phyloP scores from a whole-genome alignment of 371 early-diverging fungal genomes.

The Mucor indicus region DNA sequence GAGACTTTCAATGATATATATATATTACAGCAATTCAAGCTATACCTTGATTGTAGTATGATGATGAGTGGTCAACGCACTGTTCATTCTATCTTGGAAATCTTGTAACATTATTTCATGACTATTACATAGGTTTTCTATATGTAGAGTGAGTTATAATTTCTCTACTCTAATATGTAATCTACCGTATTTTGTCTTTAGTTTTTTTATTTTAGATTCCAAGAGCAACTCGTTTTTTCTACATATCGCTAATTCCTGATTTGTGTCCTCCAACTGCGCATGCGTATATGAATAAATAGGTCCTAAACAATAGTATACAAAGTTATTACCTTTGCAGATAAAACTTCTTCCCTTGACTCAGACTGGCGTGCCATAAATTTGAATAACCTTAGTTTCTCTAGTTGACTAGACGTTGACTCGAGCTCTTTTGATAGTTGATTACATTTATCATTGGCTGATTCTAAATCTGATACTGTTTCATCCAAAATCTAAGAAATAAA shows the following conservation, averaged over 20 bases:
- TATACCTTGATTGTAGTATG: no score
- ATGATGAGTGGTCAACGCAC: neutral
- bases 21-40: no score
- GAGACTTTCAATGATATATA: no score
- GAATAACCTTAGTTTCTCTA: constrained; percentile 25
- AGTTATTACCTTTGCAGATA: constrained; percentile 27
- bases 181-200: constrained; percentile 27
- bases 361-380: constrained; percentile 28
- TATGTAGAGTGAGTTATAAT: no score
- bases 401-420: constrained; percentile 16
- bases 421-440: constrained; percentile 22
- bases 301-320: no score
- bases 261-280: constrained; percentile 33
- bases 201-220: constrained; percentile 31
- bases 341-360: constrained; percentile 24
- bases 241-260: constrained; percentile 32
- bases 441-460: constrained; percentile 26
- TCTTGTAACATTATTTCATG: constrained; percentile 22
- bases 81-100: constrained; percentile 1
- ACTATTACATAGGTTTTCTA: constrained; percentile 16
- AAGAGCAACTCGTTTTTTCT: constrained; percentile 31
- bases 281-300: neutral
- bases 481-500: constrained; percentile 33
- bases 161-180: no score
- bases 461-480: constrained; percentile 28